These are phyloP conservation scores for Saccharomyces jurei DNA, from an alignment of 805 yeast genomes.

Conservation along the genomic window DNA sequence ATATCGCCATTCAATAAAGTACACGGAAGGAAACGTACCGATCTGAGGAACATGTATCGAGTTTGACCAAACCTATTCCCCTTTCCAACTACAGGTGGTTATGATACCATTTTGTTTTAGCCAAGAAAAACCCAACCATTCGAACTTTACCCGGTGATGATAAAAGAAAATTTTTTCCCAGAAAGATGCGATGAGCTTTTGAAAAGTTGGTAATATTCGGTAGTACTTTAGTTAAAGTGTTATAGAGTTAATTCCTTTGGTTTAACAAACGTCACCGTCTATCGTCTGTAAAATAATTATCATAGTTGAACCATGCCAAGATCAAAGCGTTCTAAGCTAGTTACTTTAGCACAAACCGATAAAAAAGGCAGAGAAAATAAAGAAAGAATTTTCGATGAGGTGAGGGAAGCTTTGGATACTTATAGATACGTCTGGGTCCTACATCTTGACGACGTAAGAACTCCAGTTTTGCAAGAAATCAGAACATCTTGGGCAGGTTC, in stretches of 20 bases:
- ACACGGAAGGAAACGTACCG: neutral
- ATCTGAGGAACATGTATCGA: neutral
- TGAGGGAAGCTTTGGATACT: conserved; percentile 71
- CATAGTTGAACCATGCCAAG: conserved; percentile 64
- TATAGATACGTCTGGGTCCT: conserved; percentile 78
- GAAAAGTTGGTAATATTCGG: neutral
- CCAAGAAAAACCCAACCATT: neutral
- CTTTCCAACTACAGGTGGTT: neutral
- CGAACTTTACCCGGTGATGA: neutral
- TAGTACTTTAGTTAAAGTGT: neutral
- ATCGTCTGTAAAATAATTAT: neutral
- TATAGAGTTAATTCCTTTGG: neutral
- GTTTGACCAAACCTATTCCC: neutral
- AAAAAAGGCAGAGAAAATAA: conserved; percentile 93
- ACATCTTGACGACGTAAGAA: conserved; percentile 84
- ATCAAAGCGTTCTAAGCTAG: conserved; percentile 92
- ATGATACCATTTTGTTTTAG: neutral
- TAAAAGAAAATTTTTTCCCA: neutral
- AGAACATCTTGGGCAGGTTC: conserved; percentile 92
- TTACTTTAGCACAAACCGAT: conserved; percentile 91
- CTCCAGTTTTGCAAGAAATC: conserved; percentile 88
- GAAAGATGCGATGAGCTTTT: neutral
- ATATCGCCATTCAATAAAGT: neutral
- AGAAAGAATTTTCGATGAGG: conserved; percentile 82
- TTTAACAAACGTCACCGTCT: neutral